Percentiles rank a stretch among this genome's conserved stretches.
phyloP scores from a whole-genome alignment of 2,329 filamentous ascomycete species.

The Colletotrichum higginsianum region DNA sequence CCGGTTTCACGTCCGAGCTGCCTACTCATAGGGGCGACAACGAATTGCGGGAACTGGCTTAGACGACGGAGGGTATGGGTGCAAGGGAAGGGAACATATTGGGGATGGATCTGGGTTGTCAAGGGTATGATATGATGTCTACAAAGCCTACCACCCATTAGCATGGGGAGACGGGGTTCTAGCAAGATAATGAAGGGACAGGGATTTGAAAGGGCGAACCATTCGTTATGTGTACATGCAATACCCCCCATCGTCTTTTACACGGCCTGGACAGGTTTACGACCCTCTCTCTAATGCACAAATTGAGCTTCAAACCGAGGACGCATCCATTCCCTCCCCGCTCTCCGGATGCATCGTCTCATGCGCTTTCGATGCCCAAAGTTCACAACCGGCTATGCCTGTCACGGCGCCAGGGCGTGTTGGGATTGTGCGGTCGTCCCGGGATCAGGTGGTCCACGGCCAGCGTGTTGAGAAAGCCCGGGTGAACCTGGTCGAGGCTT shows the following conservation, averaged over 20 bases:
- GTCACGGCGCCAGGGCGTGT: conserved; percentile 57
- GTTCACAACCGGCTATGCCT: conserved; percentile 48
- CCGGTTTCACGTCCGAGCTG: conserved; percentile 48
- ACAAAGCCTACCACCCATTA: neutral
- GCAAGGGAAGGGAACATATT: neutral
- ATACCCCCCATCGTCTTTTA: conserved; percentile 24
- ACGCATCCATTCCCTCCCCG: neutral
- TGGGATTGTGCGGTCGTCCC: conserved; percentile 59
- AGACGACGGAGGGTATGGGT: conserved; percentile 4
- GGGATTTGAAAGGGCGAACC: neutral
- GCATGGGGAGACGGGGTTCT: neutral
- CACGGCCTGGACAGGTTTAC: conserved; percentile 6
- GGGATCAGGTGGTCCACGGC: conserved; percentile 64
- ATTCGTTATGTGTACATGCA: conserved; percentile 31
- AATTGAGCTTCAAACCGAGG: neutral
- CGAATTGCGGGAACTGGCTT: conserved; percentile 53
- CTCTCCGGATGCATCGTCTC: neutral
- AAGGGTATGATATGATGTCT: neutral
- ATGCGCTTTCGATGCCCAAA: neutral
- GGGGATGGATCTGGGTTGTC: conserved; percentile 8
- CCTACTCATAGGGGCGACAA: conserved; percentile 49
- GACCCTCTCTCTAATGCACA: conserved; percentile 15
- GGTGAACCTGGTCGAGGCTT: conserved; percentile 71
- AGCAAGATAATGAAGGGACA: neutral
- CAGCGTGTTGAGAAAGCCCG: conserved; percentile 72